phyloP scores from a whole-genome alignment of 805 yeast genomes.

The Candida saitoana region DNA sequence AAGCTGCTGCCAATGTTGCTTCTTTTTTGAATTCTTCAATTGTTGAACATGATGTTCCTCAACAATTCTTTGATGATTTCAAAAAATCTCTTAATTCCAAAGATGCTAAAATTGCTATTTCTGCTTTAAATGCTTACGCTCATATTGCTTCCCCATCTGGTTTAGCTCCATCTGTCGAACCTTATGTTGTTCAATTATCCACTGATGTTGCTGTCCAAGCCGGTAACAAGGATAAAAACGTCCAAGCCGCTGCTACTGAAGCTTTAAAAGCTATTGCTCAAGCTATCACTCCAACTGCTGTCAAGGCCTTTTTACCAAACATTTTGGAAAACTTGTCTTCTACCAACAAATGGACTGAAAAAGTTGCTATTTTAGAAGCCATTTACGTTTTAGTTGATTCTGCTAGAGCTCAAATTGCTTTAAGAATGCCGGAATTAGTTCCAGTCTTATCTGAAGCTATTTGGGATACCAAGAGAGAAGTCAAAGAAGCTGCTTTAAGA shows the following conservation, averaged over 20 bases:
- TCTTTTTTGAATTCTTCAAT: constrained; percentile 93
- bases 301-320: constrained; percentile 85
- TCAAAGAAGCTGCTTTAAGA: constrained; percentile 91
- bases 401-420: constrained; percentile 93
- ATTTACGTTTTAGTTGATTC: constrained; percentile 84
- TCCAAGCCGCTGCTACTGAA: constrained; percentile 66
- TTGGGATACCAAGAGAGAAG: constrained; percentile 99
- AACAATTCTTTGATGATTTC: constrained; percentile 75
- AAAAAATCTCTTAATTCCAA: constrained; percentile 80
- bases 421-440: constrained; percentile 99
- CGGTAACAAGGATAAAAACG: constrained; percentile 85
- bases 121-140: constrained; percentile 77
- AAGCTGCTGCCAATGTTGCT: constrained; percentile 80
- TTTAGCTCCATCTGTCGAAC: constrained; percentile 92
- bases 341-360: constrained; percentile 97
- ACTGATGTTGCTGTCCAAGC: constrained; percentile 67
- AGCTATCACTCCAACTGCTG: constrained; percentile 87
- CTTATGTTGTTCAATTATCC: constrained; percentile 79
- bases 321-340: constrained; percentile 61
- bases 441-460: constrained; percentile 98
- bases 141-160: constrained; percentile 80
- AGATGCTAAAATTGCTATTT: constrained; percentile 55
- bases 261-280: constrained; percentile 76
- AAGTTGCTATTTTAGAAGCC: constrained; percentile 84
- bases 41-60: constrained; percentile 98